A percentile compares a stretch with the other conserved stretches of the same genome.
Evolutionary conservation across 192 early-diverging fungal genomes (phyloP).

Genomic region (Kickxella alabastrina): DNA sequence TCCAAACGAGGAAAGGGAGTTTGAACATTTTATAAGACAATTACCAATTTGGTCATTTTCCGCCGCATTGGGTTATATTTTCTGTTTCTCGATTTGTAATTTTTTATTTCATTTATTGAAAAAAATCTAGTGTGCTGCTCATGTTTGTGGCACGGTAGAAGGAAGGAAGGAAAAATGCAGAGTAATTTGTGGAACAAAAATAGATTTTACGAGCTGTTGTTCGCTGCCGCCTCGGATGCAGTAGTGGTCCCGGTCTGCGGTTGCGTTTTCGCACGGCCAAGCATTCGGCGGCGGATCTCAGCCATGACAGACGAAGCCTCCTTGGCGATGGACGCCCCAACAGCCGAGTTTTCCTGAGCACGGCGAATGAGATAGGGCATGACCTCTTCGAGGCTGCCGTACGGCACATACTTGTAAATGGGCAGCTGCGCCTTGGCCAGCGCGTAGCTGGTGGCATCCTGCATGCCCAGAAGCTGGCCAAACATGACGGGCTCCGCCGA

Average conservation of each 20-base stretch:
- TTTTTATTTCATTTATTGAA: too few relatives aligned
- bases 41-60: too few relatives aligned
- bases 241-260: not conserved
- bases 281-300: constrained; percentile 53
- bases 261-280: constrained; percentile 9
- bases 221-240: not conserved
- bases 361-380: constrained; percentile 92
- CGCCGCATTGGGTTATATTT: too few relatives aligned
- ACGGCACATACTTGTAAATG: constrained; percentile 92
- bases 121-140: too few relatives aligned
- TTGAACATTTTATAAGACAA: too few relatives aligned
- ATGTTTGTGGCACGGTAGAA: too few relatives aligned
- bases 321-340: constrained; percentile 59
- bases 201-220: not conserved
- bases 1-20: too few relatives aligned
- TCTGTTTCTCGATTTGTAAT: too few relatives aligned
- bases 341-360: constrained; percentile 88
- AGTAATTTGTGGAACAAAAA: too few relatives aligned
- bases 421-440: constrained; percentile 72
- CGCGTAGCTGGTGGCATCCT: constrained; percentile 80
- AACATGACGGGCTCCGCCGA: constrained; percentile 71
- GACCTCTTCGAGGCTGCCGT: constrained; percentile 83
- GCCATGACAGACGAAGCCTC: constrained; percentile 59
- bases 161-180: too few relatives aligned
- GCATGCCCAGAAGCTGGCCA: constrained; percentile 93